Evolutionary conservation across 495 filamentous ascomycete genomes (phyloP).

Genomic region (Evernia prunastri): DNA sequence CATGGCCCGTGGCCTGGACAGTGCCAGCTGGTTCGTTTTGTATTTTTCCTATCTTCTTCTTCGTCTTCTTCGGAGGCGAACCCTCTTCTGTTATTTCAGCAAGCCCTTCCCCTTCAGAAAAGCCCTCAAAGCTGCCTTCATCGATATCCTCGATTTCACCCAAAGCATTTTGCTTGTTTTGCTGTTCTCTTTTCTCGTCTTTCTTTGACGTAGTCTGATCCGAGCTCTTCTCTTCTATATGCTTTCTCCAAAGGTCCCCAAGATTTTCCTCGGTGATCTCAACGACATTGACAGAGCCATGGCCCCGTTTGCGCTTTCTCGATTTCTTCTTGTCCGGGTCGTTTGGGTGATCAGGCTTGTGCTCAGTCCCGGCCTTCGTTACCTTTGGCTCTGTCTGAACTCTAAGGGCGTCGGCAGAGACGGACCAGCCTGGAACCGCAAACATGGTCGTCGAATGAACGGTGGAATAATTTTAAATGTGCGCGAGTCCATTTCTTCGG

Average conservation of each 20-base stretch:
- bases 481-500: not conserved
- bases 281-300: conserved; percentile 35
- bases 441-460: conserved; percentile 61
- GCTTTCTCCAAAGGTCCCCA: conserved; percentile 64
- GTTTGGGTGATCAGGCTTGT: conserved; percentile 27
- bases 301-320: conserved; percentile 50
- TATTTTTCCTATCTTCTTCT: conserved; percentile 27
- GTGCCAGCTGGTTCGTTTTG: conserved; percentile 32
- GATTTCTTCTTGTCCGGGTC: conserved; percentile 33
- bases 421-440: conserved; percentile 82
- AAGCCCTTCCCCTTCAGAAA: conserved; percentile 4
- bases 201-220: conserved; percentile 39
- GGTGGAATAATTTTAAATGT: not conserved
- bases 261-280: conserved; percentile 66
- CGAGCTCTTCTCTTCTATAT: conserved; percentile 53
- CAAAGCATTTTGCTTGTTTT: conserved; percentile 8
- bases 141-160: not conserved
- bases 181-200: conserved; percentile 32
- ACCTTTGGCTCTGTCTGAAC: conserved; percentile 50
- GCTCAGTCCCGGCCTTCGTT: conserved; percentile 22
- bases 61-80: conserved; percentile 27
- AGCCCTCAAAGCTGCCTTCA: not conserved
- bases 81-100: conserved; percentile 16
- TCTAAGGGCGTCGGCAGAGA: conserved; percentile 63
- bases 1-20: conserved; percentile 1